Conservation (phyloP, 2,329 filamentous ascomycete genomes). For the Cytospora piceicola region DNA sequence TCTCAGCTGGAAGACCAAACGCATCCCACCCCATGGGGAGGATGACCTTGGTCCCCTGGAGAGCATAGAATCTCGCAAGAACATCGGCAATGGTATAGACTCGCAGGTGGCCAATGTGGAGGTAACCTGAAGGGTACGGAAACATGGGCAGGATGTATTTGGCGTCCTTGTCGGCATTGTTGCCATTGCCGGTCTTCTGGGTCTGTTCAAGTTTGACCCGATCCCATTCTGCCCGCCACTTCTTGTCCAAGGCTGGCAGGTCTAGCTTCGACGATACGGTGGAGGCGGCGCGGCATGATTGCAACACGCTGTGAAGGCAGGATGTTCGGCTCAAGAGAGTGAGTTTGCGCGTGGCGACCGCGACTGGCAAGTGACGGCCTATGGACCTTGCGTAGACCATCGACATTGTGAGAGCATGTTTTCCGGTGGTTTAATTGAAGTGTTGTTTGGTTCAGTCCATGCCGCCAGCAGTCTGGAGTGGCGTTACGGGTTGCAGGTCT, state of each 20-base stretch:
- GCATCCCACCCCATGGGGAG: conserved; percentile 96
- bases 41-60: conserved; percentile 75
- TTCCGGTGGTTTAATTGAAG: conserved; percentile 27
- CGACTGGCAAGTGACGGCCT: conserved; percentile 34
- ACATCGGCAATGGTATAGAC: conserved; percentile 93
- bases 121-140: conserved; percentile 83
- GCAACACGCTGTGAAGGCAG: conserved; percentile 5
- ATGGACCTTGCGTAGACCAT: conserved; percentile 37
- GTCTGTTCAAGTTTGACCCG: conserved; percentile 29
- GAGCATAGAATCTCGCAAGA: conserved; percentile 72
- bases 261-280: conserved; percentile 44
- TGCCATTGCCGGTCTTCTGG: conserved; percentile 30
- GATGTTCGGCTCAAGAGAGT: conserved; percentile 23
- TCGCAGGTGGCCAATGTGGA: conserved; percentile 85
- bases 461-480: conserved; percentile 10
- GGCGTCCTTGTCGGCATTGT: conserved; percentile 36
- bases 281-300: conserved; percentile 26
- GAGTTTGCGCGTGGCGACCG: conserved; percentile 25
- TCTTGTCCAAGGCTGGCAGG: conserved; percentile 51
- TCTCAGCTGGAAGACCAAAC: conserved; percentile 88
- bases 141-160: conserved; percentile 89
- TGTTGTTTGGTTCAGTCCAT: conserved; percentile 21
- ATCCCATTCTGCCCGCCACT: conserved; percentile 57
- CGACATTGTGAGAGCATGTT: conserved; percentile 37
- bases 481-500: neutral